phyloP scores from a whole-genome alignment of 2,329 filamentous ascomycete species.

The Diaporthe citri region DNA sequence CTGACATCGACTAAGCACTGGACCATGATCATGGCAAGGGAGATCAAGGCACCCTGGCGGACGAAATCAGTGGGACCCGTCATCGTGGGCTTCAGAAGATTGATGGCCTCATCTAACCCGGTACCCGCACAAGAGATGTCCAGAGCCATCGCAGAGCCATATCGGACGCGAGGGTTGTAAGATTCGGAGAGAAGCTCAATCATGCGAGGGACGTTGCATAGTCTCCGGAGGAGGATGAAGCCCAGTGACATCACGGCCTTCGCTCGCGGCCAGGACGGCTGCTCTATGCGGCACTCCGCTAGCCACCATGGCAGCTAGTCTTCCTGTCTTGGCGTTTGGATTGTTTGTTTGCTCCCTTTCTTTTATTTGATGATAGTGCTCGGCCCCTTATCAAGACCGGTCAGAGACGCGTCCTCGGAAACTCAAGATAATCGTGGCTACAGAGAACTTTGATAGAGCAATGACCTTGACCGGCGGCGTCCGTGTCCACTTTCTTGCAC shows the following conservation, averaged over 20 bases:
- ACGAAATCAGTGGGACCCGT: conserved; percentile 99
- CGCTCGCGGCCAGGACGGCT: too few relatives aligned
- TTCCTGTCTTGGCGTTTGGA: too few relatives aligned
- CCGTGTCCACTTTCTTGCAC: too few relatives aligned
- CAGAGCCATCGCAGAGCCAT: conserved; percentile 97
- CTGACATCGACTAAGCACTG: conserved; percentile 59
- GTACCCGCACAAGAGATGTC: conserved; percentile 98
- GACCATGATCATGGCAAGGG: conserved; percentile 98
- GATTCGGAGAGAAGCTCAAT: conserved; percentile 98
- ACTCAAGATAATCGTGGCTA: too few relatives aligned
- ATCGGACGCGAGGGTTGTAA: conserved; percentile 98
- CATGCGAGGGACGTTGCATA: conserved; percentile 97
- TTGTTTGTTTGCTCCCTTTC: too few relatives aligned
- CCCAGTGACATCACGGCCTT: conserved; percentile 93
- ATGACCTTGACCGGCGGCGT: too few relatives aligned
- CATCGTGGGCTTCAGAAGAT: conserved; percentile 98
- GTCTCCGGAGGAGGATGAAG: conserved; percentile 98
- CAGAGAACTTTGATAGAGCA: too few relatives aligned
- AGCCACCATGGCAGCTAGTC: too few relatives aligned
- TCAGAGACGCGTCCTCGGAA: too few relatives aligned
- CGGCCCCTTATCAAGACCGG: too few relatives aligned
- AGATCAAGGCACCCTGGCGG: conserved; percentile 93
- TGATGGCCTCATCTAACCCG: conserved; percentile 94
- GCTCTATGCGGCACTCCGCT: too few relatives aligned
- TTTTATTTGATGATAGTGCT: too few relatives aligned